Evolutionary conservation across 129 eudicot genomes (phyloP), one percentile per base, ranked within the genome.

Genomic region (Glebionis coronaria): DNA sequence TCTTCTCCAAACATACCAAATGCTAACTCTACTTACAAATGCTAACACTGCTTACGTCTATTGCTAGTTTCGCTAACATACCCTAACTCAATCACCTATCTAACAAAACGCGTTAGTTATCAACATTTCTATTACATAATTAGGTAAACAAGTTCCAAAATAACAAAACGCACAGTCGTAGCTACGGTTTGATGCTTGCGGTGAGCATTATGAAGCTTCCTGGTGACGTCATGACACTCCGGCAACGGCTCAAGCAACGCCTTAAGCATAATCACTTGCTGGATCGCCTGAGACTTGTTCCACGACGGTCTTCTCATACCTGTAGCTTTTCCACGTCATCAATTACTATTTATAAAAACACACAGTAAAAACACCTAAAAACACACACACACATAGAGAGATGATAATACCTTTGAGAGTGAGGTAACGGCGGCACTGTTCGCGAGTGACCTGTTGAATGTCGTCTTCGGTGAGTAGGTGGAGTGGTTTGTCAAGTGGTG

Each of bases 261-360:
- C 82, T 94, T 94, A 56, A 94, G 90, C 70, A 88, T 84, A 67
- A 94, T 90, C 0, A 90, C 99, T 70, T 94, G 99, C 83, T 94
- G 97, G 78, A 87, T 85, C 88, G 99, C 99, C 83, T 94, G 99
- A 9, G 99, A 90, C 82, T 94, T 94, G 74, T 94, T 94, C 99
- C 99, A 90, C 70, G 99, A 94, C 63, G 99, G 99, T 53, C 90
- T 71, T 60, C 99, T 76, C 99, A 94, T 94, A 31, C 99, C 99
- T 94, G 78, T 21, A 4, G 1, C 1, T 23, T 23, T 23, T 23
- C 4, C 7, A 56, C 61, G 13, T 10, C 27, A 2, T 4, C 8
- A 57, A 57, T 25, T 5, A 53, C 0, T 53, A n/a, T 27, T 0
- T 27, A 57, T 13, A 3, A 57, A 46, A 56, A 25, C 29, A 67